phyloP scores from a whole-genome alignment of 2,329 filamentous ascomycete genomes.

The Claviceps fusiformis region DNA sequence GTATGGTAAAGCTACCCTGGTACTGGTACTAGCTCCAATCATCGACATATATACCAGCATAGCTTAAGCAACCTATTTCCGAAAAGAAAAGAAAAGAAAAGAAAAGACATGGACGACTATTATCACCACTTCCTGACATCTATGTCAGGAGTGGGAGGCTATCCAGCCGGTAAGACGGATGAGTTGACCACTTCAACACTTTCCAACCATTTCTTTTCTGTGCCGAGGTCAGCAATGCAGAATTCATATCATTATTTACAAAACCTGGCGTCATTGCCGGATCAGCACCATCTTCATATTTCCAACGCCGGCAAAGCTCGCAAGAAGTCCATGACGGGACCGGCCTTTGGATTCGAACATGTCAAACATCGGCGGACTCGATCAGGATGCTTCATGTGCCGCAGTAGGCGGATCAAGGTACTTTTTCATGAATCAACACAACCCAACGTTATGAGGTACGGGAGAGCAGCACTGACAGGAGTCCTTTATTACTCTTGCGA shows the following conservation, averaged over 20 bases:
- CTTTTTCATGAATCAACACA: constrained; percentile 4
- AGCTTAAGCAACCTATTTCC: neutral
- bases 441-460: neutral
- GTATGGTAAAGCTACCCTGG: constrained; percentile 3
- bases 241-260: constrained; percentile 33
- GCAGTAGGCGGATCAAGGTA: constrained; percentile 73
- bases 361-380: constrained; percentile 89
- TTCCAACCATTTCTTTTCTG: constrained; percentile 17
- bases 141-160: constrained; percentile 31
- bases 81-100: neutral
- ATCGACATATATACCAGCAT: constrained; percentile 5
- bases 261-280: constrained; percentile 36
- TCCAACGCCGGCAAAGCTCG: constrained; percentile 35
- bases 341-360: constrained; percentile 42
- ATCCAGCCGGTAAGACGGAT: constrained; percentile 24
- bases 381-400: constrained; percentile 87
- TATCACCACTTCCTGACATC: constrained; percentile 43
- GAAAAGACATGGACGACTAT: constrained; percentile 36
- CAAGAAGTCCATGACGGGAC: constrained; percentile 30
- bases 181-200: constrained; percentile 25
- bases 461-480: constrained; percentile 14
- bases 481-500: neutral
- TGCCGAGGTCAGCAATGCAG: constrained; percentile 21
- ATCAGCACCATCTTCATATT: constrained; percentile 33
- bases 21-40: constrained; percentile 2